Evolutionary conservation across 73 alveolate genomes (phyloP).

Genomic region (Paramecium primaurelia): DNA sequence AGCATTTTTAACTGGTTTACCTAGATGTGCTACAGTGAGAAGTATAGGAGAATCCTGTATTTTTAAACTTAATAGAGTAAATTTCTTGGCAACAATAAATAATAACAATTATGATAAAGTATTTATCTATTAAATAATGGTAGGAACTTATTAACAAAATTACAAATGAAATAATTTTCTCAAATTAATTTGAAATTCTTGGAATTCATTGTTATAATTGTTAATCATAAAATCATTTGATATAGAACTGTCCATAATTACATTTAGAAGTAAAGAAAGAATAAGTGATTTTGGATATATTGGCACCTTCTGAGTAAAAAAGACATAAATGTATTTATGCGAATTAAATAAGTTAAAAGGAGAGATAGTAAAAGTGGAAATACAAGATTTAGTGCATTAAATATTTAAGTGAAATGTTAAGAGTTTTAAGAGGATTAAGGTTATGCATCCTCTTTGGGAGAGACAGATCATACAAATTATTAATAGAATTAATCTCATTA

Average conservation of each 20-base stretch:
- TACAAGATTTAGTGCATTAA: background rate
- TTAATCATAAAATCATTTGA: background rate
- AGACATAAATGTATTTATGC: background rate
- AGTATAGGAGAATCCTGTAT: background rate
- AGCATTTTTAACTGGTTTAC: background rate
- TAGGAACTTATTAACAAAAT: background rate
- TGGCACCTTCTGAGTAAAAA: background rate
- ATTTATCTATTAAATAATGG: background rate
- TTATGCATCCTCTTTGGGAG: background rate
- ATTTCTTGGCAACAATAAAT: background rate
- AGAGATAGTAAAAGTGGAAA: background rate
- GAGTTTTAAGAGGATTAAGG: conserved; percentile 12
- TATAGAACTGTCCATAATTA: background rate
- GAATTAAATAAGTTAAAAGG: background rate
- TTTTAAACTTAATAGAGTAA: background rate
- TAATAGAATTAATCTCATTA: background rate
- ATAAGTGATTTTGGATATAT: background rate
- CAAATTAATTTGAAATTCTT: background rate
- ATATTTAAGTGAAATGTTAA: background rate
- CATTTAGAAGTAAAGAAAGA: background rate
- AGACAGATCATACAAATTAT: conserved; percentile 1
- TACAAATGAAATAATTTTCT: background rate
- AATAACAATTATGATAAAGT: background rate
- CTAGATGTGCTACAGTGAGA: background rate
- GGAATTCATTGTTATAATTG: background rate